phyloP scores from a whole-genome alignment of 495 filamentous ascomycete genomes.

The Parachaetomium inaequale region DNA sequence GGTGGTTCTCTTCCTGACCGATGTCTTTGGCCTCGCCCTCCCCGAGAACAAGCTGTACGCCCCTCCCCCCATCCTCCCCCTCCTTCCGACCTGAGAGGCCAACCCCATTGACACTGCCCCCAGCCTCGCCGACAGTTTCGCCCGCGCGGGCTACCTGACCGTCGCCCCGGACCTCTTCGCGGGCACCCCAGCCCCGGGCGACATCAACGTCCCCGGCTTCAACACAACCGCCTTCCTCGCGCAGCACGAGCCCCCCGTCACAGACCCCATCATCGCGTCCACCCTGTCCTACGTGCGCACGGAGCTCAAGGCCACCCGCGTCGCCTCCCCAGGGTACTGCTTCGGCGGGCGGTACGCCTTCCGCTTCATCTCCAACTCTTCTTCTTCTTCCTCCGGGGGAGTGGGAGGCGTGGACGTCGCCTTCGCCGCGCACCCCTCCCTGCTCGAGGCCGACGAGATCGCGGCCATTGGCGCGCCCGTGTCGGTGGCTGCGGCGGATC shows the following conservation, averaged over 20 bases:
- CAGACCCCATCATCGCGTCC: constrained; percentile 62
- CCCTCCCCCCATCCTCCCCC: not conserved
- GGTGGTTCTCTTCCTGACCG: constrained; percentile 53
- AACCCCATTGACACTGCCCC: not conserved
- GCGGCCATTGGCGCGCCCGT: constrained; percentile 58
- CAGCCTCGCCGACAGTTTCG: constrained; percentile 69
- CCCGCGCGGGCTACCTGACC: constrained; percentile 70
- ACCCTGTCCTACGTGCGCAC: constrained; percentile 57
- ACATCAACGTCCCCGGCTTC: constrained; percentile 52
- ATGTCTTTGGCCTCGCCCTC: constrained; percentile 59
- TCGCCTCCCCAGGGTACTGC: constrained; percentile 68
- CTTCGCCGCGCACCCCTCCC: constrained; percentile 66
- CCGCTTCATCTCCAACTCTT: constrained; percentile 36
- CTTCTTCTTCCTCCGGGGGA: too few relatives aligned
- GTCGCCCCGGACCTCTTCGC: constrained; percentile 72
- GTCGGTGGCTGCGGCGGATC: constrained; percentile 69
- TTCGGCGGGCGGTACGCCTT: constrained; percentile 47
- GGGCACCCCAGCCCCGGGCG: constrained; percentile 50
- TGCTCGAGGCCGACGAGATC: constrained; percentile 63
- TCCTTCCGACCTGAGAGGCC: too few relatives aligned
- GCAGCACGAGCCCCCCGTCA: constrained; percentile 47
- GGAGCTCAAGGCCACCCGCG: constrained; percentile 54
- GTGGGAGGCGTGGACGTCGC: constrained; percentile 53
- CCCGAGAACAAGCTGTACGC: constrained; percentile 60
- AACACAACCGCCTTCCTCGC: constrained; percentile 54